Percentiles rank a stretch among this genome's conserved stretches.
Conservation (phyloP, 1,284 basidiomycete genomes). For the Trichosporon sp. region DNA sequence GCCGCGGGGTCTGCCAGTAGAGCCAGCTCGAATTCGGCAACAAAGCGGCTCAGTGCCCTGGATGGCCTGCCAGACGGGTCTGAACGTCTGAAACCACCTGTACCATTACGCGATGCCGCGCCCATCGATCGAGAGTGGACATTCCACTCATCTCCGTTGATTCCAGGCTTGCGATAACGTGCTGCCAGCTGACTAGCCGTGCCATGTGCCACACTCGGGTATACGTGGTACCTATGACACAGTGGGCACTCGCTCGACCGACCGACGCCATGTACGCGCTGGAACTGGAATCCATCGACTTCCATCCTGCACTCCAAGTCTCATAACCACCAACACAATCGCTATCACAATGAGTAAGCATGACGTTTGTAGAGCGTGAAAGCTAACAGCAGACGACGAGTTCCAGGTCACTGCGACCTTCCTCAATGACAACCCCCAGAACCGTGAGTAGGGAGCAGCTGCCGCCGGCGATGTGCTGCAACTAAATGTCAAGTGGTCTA, state of each 20-base stretch:
- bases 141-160: neutral
- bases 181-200: neutral
- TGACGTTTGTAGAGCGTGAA: neutral
- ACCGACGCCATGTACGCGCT: conserved; percentile 17
- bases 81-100: neutral
- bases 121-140: neutral
- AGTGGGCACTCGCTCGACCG: neutral
- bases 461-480: too few species aligned
- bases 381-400: conserved; percentile 46
- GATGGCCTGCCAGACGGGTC: neutral
- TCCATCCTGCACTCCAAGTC: neutral
- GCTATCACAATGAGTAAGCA: conserved; percentile 32
- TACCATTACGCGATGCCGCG: neutral
- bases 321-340: neutral
- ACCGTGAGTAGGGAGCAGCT: conserved; percentile 63
- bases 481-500: conserved; percentile 65
- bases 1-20: neutral
- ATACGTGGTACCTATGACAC: conserved; percentile 13
- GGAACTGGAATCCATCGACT: neutral
- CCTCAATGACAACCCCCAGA: conserved; percentile 75
- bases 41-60: conserved; percentile 1
- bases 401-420: conserved; percentile 69
- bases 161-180: neutral
- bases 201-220: conserved; percentile 17
- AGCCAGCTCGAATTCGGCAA: neutral